Conservation (phyloP, 352 stramenopile genomes). For the Phytophthora hibernalis region DNA sequence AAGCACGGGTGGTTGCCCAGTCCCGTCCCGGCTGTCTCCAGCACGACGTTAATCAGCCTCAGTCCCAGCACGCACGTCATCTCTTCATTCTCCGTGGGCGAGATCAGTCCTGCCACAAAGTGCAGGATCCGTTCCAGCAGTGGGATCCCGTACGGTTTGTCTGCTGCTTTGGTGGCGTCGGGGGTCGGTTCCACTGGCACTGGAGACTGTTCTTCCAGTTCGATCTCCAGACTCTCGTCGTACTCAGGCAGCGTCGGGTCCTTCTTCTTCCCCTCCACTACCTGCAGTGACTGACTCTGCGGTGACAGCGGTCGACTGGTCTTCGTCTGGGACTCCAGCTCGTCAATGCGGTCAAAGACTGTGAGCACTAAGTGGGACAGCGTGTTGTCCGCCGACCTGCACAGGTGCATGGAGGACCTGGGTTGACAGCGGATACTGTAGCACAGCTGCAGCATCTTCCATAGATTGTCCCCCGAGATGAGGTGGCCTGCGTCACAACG, state of each 20-base stretch:
- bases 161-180: constrained; percentile 19
- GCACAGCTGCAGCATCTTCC: constrained; percentile 97
- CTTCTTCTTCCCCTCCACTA: constrained; percentile 5
- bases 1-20: constrained; percentile 79
- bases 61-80: constrained; percentile 92
- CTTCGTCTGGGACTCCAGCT: constrained; percentile 53
- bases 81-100: constrained; percentile 92
- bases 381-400: constrained; percentile 95
- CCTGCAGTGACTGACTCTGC: not conserved
- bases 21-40: constrained; percentile 93
- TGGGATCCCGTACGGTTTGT: constrained; percentile 85
- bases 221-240: constrained; percentile 40
- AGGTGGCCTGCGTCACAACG: constrained; percentile 91
- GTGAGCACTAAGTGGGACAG: constrained; percentile 97
- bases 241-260: constrained; percentile 23
- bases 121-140: constrained; percentile 94
- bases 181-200: constrained; percentile 15
- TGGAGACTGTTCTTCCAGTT: not conserved
- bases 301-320: constrained; percentile 10
- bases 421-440: constrained; percentile 95
- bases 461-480: constrained; percentile 93
- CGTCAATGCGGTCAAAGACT: constrained; percentile 93
- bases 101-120: constrained; percentile 94
- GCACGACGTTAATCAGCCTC: constrained; percentile 97
- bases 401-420: constrained; percentile 91